Evolutionary conservation across 805 yeast species (phyloP).

Genomic region (Metschnikowia kunwiensis): DNA sequence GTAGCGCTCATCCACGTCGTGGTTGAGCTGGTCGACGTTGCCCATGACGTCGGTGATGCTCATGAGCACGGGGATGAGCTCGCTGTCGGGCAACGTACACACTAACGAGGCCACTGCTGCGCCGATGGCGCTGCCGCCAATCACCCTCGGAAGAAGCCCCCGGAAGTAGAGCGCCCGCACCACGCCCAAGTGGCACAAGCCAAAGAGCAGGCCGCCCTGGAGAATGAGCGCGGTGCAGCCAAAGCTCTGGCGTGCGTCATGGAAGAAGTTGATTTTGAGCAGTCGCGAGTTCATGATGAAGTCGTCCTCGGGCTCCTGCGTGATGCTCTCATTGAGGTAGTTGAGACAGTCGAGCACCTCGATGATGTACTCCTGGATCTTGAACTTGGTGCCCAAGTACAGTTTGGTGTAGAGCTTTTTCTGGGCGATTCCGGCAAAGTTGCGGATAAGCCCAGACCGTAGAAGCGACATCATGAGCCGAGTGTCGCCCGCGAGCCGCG

Average conservation of each 20-base stretch:
- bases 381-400: constrained; percentile 80
- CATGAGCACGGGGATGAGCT: constrained; percentile 48
- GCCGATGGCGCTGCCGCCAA: constrained; percentile 92
- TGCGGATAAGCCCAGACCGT: constrained; percentile 80
- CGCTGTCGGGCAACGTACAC: constrained; percentile 68
- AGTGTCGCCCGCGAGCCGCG: constrained; percentile 58
- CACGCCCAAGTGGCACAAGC: constrained; percentile 91
- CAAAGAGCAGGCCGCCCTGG: constrained; percentile 95
- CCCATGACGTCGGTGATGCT: constrained; percentile 41
- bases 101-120: constrained; percentile 87
- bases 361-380: constrained; percentile 81
- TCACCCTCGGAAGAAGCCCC: constrained; percentile 75
- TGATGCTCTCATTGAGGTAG: constrained; percentile 49
- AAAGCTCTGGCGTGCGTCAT: constrained; percentile 79
- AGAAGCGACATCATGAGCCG: constrained; percentile 60
- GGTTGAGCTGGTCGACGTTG: constrained; percentile 45
- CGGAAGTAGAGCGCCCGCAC: constrained; percentile 76
- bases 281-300: constrained; percentile 49
- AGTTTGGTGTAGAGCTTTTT: constrained; percentile 75
- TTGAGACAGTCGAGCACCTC: constrained; percentile 71
- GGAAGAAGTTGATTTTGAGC: constrained; percentile 70
- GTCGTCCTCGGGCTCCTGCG: constrained; percentile 26
- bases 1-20: constrained; percentile 55
- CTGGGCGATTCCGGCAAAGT: constrained; percentile 87
- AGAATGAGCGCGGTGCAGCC: constrained; percentile 88